These are phyloP conservation scores for Erysiphe pisi DNA, from an alignment of 2,329 filamentous ascomycete species.

Conservation along the genomic window DNA sequence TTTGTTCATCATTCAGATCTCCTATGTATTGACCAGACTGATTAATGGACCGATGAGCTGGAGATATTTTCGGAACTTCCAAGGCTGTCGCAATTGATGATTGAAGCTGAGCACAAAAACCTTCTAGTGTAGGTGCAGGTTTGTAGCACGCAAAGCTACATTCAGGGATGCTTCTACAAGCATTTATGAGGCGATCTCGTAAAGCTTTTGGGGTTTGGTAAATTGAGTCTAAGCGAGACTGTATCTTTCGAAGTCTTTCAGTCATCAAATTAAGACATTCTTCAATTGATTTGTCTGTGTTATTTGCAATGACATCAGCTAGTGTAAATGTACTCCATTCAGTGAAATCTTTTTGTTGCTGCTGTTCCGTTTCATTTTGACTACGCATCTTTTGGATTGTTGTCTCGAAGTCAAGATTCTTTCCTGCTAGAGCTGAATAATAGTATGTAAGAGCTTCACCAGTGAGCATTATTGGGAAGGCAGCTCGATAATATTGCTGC, in stretches of 20 bases:
- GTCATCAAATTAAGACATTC: slow-evolving; percentile 20
- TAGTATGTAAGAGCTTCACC: not conserved
- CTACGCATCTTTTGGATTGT: slow-evolving; percentile 4
- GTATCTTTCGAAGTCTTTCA: slow-evolving; percentile 13
- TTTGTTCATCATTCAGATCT: not conserved
- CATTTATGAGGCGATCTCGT: not conserved
- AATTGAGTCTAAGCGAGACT: not conserved
- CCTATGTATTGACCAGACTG: not conserved
- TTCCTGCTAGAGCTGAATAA: not conserved
- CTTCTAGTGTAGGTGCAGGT: not conserved
- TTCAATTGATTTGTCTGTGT: slow-evolving; percentile 5
- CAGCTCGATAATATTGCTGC: not conserved
- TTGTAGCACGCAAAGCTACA: not conserved
- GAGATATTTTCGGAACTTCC: not conserved
- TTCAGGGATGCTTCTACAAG: too few species aligned
- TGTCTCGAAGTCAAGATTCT: slow-evolving; percentile 18
- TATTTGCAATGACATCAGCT: not conserved
- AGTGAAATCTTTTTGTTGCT: slow-evolving; percentile 18
- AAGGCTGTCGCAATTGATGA: not conserved
- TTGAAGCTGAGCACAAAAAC: not conserved
- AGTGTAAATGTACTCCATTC: slow-evolving; percentile 7
- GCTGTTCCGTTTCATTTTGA: not conserved
- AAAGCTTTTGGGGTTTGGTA: not conserved
- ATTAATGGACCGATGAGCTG: not conserved
- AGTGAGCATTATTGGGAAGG: not conserved